Evolutionary conservation across 2,329 filamentous ascomycete species (phyloP).

Genomic region (Ophiostoma novo-ulmi): DNA sequence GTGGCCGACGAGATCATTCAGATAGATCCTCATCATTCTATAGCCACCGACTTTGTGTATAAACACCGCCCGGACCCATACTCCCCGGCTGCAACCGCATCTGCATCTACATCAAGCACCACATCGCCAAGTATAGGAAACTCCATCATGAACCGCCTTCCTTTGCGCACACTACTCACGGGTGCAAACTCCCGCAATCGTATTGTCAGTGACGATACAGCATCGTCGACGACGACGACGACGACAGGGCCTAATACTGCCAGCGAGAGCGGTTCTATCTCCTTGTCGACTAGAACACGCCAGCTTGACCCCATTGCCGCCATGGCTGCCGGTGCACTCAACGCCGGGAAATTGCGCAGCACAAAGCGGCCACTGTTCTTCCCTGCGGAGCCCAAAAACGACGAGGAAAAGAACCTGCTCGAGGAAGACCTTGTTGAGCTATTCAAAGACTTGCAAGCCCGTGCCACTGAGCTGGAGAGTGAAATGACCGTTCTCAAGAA

Average conservation of each 20-base stretch:
- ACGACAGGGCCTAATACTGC: background rate
- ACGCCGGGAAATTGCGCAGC: background rate
- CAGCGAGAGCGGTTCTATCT: constrained; percentile 15
- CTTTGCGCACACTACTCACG: background rate
- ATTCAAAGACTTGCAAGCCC: constrained; percentile 16
- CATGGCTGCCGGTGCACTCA: constrained; percentile 16
- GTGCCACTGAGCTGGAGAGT: constrained; percentile 20
- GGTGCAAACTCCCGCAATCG: background rate
- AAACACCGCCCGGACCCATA: background rate
- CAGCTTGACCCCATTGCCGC: constrained; percentile 17
- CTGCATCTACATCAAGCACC: background rate
- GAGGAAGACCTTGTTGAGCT: constrained; percentile 15
- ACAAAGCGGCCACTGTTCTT: constrained; percentile 17
- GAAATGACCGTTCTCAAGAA: constrained; percentile 24
- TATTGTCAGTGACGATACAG: background rate
- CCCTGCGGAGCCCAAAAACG: background rate
- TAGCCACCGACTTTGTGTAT: constrained; percentile 14
- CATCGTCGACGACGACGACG: background rate
- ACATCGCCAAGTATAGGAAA: background rate
- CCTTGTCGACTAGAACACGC: background rate
- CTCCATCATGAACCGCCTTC: background rate
- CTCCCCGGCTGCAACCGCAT: background rate
- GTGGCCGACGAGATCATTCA: constrained; percentile 26
- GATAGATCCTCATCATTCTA: constrained; percentile 20
- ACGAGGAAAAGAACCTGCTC: constrained; percentile 5